A percentile compares a stretch with the other conserved stretches of the same genome.
Conservation (phyloP, 805 yeast species). For the Schwanniomyces polymorphus region DNA sequence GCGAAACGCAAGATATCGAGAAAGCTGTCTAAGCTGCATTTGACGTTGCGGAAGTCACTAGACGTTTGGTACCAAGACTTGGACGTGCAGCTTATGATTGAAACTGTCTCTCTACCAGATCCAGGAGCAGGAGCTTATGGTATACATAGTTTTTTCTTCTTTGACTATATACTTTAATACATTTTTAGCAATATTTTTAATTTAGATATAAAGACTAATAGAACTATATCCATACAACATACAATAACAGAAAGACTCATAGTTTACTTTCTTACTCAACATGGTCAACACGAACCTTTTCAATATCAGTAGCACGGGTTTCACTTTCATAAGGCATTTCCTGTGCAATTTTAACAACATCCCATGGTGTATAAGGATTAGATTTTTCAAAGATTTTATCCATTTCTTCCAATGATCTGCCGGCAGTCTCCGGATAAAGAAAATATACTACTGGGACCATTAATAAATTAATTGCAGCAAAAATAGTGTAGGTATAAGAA, state of each 20-base stretch:
- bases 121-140: constrained; percentile 47
- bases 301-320: background rate
- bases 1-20: constrained; percentile 16
- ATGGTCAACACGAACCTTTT: constrained; percentile 34
- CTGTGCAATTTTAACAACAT: constrained; percentile 26
- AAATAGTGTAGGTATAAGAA: constrained; percentile 71
- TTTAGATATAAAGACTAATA: no score
- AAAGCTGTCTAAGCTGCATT: constrained; percentile 25
- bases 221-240: no score
- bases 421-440: constrained; percentile 77
- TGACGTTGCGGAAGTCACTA: constrained; percentile 34
- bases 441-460: constrained; percentile 56
- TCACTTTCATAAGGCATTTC: constrained; percentile 16
- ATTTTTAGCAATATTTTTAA: no score
- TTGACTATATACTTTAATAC: constrained; percentile 10
- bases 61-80: constrained; percentile 29
- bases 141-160: constrained; percentile 27
- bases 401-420: constrained; percentile 73
- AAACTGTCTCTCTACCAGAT: constrained; percentile 33
- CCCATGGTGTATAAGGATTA: constrained; percentile 28
- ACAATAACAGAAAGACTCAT: no score
- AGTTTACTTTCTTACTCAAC: background rate
- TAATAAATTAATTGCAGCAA: constrained; percentile 60
- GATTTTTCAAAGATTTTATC: constrained; percentile 41
- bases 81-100: constrained; percentile 38